Percentiles rank a stretch among this genome's conserved stretches.
phyloP scores from a whole-genome alignment of 1,139 yeast genomes.

The Yamadazyma jaroonii region DNA sequence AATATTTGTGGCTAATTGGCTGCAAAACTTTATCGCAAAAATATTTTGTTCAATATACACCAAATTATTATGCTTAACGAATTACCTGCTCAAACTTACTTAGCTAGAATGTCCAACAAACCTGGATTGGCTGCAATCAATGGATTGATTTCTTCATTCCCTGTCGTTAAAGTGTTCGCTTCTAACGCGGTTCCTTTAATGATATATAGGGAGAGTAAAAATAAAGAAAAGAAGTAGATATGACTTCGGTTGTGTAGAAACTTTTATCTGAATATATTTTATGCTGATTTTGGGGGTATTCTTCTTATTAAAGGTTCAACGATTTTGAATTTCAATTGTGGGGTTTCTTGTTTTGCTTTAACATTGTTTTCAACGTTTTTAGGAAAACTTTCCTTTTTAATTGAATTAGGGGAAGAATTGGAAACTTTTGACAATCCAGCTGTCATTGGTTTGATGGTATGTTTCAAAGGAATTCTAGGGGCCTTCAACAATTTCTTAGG shows the following conservation, averaged over 20 bases:
- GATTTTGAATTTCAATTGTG: conserved; percentile 6
- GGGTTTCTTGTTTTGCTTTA: conserved; percentile 1
- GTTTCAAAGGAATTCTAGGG: conserved; percentile 4
- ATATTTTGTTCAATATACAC: too few relatives aligned
- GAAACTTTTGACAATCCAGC: too few relatives aligned
- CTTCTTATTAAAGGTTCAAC: conserved; percentile 6
- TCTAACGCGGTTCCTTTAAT: conserved; percentile 58
- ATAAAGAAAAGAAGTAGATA: conserved; percentile 1
- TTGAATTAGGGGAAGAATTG: too few relatives aligned
- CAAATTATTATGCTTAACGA: conserved; percentile 19
- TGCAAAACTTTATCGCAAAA: conserved; percentile 1
- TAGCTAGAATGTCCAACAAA: conserved; percentile 44
- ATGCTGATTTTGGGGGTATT: conserved; percentile 5
- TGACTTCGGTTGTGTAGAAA: background rate
- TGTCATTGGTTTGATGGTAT: background rate
- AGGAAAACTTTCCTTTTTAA: too few relatives aligned
- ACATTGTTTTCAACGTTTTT: background rate
- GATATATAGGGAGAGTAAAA: conserved; percentile 26
- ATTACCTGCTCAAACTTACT: conserved; percentile 43
- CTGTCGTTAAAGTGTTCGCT: conserved; percentile 54
- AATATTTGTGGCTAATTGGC: conserved; percentile 1
- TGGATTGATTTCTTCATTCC: conserved; percentile 59
- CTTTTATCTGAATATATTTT: background rate
- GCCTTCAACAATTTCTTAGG: conserved; percentile 1
- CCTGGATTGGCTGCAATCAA: conserved; percentile 62